Base-by-base conservation (phyloP, 2,329 filamentous ascomycete species). In the Penicillium sp. region DNA sequence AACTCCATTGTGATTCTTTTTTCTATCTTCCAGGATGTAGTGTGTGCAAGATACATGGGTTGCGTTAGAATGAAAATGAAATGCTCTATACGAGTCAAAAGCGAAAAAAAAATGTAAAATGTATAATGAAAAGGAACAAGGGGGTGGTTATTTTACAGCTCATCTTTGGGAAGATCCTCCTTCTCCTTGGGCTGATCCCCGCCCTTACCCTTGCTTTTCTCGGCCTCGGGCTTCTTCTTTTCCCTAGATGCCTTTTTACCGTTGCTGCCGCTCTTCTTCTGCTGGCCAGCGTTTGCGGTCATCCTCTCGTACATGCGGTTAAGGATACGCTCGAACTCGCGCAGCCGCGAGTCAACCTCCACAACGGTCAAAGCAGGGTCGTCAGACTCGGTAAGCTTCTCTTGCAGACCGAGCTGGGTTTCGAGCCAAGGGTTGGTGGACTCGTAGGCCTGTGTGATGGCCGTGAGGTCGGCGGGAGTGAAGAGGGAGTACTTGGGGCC, bases 341-440 rank as follows among this genome's bases (percentile, higher is more conserved):
- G 85, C 17, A 86, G 82, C 74, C 88, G 89, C 25, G 80, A 81
- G 57, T 86, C 79, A 31, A 96, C 75, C 29, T 96, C 93, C 69
- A 88, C 87, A 63, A 86, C 79, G 0, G 88, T 82, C 9, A 96
- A 80, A 7, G 87, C 87, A 0, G 91, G 90, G 64, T 97, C 87
- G 10, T 91, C 90, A 2, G 86, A 86, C 2, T 81, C 77, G 17
- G 82, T 78, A 3, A 96, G 84, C 65, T 85, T 87, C 31, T 86
- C 84, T 75, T 97, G 93, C 66, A 84, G 82, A 2, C 82, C 79
- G 48, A 90, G 77, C 71, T 89, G 88, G 63, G 89, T 84, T 33
- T 86, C 83, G 21, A 99, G 81, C 93, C 93, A 99, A 21, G 82
- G 80, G 17, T 82, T 78, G 19, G 87, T 85, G 15, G 84, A 82